Conservation (phyloP, 352 stramenopile genomes). For the Globisporangium radiosum region DNA sequence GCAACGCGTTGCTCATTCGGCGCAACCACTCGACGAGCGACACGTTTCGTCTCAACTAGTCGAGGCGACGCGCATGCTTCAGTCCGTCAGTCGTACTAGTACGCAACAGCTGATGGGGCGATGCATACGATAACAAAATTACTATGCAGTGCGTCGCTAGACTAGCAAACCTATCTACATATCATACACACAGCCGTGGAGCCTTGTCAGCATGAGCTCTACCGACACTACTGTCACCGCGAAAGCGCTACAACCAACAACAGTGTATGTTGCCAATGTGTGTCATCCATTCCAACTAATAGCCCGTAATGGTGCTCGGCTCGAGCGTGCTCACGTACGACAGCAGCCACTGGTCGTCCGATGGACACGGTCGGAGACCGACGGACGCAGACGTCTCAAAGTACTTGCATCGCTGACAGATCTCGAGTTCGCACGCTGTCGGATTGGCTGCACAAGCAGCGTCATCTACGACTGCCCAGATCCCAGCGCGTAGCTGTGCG, state of each 20-base stretch:
- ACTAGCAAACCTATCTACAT: too few species aligned
- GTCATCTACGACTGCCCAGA: conserved; percentile 13
- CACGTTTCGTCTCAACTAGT: conserved; percentile 13
- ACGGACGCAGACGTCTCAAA: neutral
- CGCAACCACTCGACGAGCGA: conserved; percentile 45
- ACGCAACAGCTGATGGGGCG: too few species aligned
- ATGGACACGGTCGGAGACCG: neutral
- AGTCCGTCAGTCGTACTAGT: too few species aligned
- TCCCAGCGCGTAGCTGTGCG: neutral
- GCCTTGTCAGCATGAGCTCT: too few species aligned
- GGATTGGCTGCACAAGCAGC: neutral
- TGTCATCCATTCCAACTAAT: neutral
- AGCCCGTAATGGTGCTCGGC: too few species aligned
- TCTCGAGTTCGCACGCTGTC: neutral
- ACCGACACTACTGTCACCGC: too few species aligned
- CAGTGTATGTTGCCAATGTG: too few species aligned
- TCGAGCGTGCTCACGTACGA: neutral
- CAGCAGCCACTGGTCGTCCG: conserved; percentile 6
- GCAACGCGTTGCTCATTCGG: conserved; percentile 16
- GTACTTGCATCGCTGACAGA: conserved; percentile 10
- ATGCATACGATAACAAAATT: too few species aligned
- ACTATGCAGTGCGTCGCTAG: too few species aligned
- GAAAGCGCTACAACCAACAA: too few species aligned
- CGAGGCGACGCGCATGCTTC: too few species aligned
- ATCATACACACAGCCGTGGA: too few species aligned